Evolutionary conservation across 2,329 filamentous ascomycete genomes (phyloP).

Genomic region (Botrytis deweyae): DNA sequence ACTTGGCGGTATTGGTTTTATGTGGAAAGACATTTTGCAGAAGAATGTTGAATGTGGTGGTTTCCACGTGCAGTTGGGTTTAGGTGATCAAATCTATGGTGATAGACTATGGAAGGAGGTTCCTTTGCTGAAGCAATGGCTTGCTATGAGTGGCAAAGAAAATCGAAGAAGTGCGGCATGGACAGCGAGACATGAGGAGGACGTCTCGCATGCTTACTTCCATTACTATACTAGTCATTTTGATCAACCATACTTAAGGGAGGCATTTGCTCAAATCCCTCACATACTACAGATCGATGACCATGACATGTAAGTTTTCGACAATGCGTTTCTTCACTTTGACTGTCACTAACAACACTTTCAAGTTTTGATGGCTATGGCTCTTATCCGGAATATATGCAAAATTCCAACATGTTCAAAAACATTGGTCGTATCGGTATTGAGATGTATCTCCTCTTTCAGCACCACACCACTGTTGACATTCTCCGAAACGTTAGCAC

Average conservation of each 20-base stretch:
- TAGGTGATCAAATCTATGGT: slow-evolving; percentile 93
- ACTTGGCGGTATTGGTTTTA: slow-evolving; percentile 85
- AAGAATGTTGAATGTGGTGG: slow-evolving; percentile 96
- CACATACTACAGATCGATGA: slow-evolving; percentile 92
- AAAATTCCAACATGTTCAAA: slow-evolving; percentile 95
- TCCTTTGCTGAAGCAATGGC: slow-evolving; percentile 90
- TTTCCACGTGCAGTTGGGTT: slow-evolving; percentile 88
- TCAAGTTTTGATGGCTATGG: slow-evolving; percentile 94
- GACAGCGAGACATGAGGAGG: slow-evolving; percentile 94
- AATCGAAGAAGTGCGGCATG: slow-evolving; percentile 86
- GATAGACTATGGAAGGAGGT: slow-evolving; percentile 97
- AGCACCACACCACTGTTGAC: slow-evolving; percentile 94
- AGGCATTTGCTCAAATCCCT: slow-evolving; percentile 96
- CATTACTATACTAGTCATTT: slow-evolving; percentile 99
- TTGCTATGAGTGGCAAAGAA: slow-evolving; percentile 88
- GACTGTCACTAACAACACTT: slow-evolving; percentile 25
- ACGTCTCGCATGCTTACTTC: slow-evolving; percentile 94
- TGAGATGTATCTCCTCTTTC: slow-evolving; percentile 97
- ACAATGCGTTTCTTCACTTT: not conserved
- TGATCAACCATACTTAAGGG: slow-evolving; percentile 89
- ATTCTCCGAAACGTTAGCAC: slow-evolving; percentile 85
- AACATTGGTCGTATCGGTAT: slow-evolving; percentile 94
- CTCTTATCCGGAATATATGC: slow-evolving; percentile 97
- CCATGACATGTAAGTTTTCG: slow-evolving; percentile 83
- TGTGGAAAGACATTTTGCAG: slow-evolving; percentile 99